Evolutionary conservation across 768 basidiomycete genomes (phyloP).

Genomic region (Termitomyces sp.): DNA sequence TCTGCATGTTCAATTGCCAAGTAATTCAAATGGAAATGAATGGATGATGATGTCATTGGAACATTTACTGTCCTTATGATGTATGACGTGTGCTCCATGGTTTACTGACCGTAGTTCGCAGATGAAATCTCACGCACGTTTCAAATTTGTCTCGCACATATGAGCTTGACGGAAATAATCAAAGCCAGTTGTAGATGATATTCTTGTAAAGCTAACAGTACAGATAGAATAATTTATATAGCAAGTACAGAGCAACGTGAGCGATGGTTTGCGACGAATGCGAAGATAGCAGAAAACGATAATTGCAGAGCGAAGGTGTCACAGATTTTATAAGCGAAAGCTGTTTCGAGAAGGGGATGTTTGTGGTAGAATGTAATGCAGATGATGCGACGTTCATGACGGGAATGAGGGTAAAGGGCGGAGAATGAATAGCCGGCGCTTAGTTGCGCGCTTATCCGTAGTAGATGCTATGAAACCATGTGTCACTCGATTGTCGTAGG

Average conservation of each 20-base stretch:
- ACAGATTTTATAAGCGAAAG: not conserved
- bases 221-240: conserved; percentile 10
- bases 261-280: conserved; percentile 12
- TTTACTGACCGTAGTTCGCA: not conserved
- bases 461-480: conserved; percentile 27
- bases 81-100: not conserved
- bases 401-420: conserved; percentile 8
- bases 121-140: too few species aligned
- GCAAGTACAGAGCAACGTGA: conserved; percentile 12
- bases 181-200: not conserved
- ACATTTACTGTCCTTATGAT: not conserved
- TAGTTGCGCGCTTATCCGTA: conserved; percentile 31
- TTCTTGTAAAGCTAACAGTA: not conserved
- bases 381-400: conserved; percentile 11
- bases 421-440: not conserved
- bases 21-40: too few species aligned
- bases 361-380: not conserved
- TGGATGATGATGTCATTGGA: not conserved
- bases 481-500: conserved; percentile 6
- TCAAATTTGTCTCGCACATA: not conserved
- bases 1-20: too few species aligned
- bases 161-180: too few species aligned
- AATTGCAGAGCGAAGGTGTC: conserved; percentile 5
- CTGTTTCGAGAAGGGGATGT: not conserved
- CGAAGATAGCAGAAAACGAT: conserved; percentile 10